phyloP scores from a whole-genome alignment of 257 asterid species.

The Catharanthus roseus region DNA sequence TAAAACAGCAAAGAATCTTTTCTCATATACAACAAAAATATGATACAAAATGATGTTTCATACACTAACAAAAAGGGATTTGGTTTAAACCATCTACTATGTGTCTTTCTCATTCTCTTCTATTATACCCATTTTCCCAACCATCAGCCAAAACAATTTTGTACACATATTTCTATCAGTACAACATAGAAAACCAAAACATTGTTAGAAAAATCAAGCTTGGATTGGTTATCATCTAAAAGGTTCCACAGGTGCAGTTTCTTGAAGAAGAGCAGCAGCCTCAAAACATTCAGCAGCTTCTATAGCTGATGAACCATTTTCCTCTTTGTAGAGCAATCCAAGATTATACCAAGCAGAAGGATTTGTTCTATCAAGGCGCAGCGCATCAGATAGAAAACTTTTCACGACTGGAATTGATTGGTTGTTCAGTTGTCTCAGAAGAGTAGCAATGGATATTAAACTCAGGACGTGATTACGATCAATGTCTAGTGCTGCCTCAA shows the following conservation, averaged over 20 bases:
- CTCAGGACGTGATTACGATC: constrained; percentile 80
- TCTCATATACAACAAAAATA: not conserved
- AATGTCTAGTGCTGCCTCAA: constrained; percentile 63
- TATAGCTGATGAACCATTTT: constrained; percentile 26
- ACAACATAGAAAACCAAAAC: not conserved
- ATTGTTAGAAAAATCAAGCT: not conserved
- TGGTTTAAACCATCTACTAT: not conserved
- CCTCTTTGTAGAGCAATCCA: constrained; percentile 63
- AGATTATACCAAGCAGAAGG: constrained; percentile 83
- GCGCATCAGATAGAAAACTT: constrained; percentile 73
- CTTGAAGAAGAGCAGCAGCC: constrained; percentile 83
- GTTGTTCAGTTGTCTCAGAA: constrained; percentile 37
- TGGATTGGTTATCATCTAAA: constrained; percentile 39
- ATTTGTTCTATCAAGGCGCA: constrained; percentile 72
- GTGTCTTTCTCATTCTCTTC: not conserved
- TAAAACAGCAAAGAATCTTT: too few relatives aligned
- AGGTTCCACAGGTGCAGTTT: constrained; percentile 78
- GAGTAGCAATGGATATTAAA: constrained; percentile 65
- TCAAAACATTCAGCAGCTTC: constrained; percentile 88
- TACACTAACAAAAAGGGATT: not conserved
- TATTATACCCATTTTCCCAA: not conserved
- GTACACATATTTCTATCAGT: not conserved
- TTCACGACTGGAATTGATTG: constrained; percentile 59
- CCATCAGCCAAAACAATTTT: not conserved
- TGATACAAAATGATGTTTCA: constrained; percentile 4